Conservation (phyloP, 2,329 filamentous ascomycete species). For the Fusarium sp. region DNA sequence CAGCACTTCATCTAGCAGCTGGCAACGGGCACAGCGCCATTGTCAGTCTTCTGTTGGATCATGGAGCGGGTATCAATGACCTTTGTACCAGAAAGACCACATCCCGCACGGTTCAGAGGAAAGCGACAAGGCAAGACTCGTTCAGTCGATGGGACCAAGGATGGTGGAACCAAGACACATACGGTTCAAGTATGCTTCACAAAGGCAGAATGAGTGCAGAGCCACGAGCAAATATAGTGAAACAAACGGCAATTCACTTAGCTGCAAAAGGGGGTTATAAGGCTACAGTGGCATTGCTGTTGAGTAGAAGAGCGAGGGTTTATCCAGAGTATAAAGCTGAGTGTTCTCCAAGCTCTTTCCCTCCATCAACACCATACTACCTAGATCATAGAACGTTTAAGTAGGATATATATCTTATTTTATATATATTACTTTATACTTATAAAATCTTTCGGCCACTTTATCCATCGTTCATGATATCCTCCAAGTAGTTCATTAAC, state of each 20-base stretch:
- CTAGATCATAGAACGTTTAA: too few species aligned
- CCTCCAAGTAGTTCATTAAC: not conserved
- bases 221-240: rapidly evolving
- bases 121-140: rapidly evolving
- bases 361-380: too few species aligned
- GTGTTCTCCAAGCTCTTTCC: not conserved
- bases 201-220: rapidly evolving
- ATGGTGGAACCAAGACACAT: rapidly evolving
- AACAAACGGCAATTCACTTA: not conserved
- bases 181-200: rapidly evolving
- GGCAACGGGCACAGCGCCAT: rapidly evolving
- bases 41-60: not conserved
- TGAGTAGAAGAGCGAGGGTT: not conserved
- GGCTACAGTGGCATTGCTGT: rapidly evolving
- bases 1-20: not conserved
- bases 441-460: not conserved
- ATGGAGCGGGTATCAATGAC: not conserved
- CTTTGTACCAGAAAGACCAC: rapidly evolving
- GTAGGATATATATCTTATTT: not conserved
- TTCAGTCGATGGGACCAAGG: not conserved
- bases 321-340: not conserved
- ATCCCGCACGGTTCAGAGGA: rapidly evolving
- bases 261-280: not conserved
- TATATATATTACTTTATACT: not conserved
- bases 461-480: not conserved